These are phyloP conservation scores for Penicillium sp. DNA, from an alignment of 2,329 filamentous ascomycete species.

Conservation along the genomic window DNA sequence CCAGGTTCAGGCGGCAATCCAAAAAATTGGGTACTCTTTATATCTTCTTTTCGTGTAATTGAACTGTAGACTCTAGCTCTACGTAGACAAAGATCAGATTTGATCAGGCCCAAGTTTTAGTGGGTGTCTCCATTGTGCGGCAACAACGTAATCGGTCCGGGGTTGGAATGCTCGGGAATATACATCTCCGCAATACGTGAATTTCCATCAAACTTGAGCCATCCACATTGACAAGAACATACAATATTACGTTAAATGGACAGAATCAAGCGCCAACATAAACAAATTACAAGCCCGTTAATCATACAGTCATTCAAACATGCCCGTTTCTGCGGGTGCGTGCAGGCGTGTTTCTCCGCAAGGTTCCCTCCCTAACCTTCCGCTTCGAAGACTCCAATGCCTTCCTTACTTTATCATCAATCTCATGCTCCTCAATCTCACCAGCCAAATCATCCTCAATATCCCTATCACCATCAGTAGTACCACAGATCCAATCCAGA, in stretches of 20 bases:
- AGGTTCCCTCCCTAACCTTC: slow-evolving; percentile 24
- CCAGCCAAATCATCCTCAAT: slow-evolving; percentile 52
- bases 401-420: slow-evolving; percentile 32
- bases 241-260: not conserved
- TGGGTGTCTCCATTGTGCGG: slow-evolving; percentile 8
- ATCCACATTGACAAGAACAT: not conserved
- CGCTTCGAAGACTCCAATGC: slow-evolving; percentile 32
- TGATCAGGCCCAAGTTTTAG: not conserved
- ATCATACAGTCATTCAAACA: not conserved
- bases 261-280: not conserved
- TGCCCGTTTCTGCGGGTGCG: not conserved
- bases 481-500: slow-evolving; percentile 46
- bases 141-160: slow-evolving; percentile 10
- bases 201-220: not conserved
- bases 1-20: slow-evolving; percentile 34
- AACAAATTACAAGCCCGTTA: too few relatives aligned
- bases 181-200: slow-evolving; percentile 6
- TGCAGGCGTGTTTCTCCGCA: slow-evolving; percentile 11
- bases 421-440: slow-evolving; percentile 36
- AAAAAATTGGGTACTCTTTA: slow-evolving; percentile 27
- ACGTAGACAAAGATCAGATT: not conserved
- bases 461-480: slow-evolving; percentile 40
- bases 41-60: not conserved
- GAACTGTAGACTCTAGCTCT: not conserved
- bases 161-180: not conserved